Percentiles rank a stretch among this genome's conserved stretches.
Evolutionary conservation across 2,329 filamentous ascomycete genomes (phyloP).

Genomic region (Myriosclerotinia scirpicola): DNA sequence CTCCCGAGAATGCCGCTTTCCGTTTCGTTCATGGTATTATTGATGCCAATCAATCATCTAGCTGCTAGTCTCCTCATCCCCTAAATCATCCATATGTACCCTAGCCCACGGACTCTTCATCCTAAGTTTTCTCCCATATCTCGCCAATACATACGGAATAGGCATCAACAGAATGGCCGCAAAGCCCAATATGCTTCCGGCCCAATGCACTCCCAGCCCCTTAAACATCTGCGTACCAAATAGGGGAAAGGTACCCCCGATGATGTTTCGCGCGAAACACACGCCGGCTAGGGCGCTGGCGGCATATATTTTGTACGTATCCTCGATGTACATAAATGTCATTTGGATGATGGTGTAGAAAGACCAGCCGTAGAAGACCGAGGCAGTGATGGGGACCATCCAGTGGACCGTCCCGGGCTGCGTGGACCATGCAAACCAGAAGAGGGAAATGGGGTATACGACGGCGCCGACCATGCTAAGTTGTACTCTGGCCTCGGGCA

Average conservation of each 20-base stretch:
- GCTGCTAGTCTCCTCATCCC: neutral
- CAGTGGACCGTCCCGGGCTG: conserved; percentile 55
- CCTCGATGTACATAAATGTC: conserved; percentile 51
- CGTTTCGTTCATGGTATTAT: neutral
- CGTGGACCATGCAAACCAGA: conserved; percentile 62
- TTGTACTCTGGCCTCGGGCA: conserved; percentile 76
- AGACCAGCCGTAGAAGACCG: conserved; percentile 59
- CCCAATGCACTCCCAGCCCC: conserved; percentile 43
- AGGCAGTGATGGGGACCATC: conserved; percentile 51
- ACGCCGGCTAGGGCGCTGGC: conserved; percentile 62
- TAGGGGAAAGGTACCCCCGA: conserved; percentile 59
- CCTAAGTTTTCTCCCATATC: conserved; percentile 43
- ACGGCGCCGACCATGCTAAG: conserved; percentile 61
- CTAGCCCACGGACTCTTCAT: conserved; percentile 59
- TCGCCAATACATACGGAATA: conserved; percentile 55
- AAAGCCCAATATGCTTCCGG: conserved; percentile 44
- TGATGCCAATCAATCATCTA: neutral
- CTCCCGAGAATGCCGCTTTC: no score
- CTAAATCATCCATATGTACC: conserved; percentile 17
- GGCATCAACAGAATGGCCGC: conserved; percentile 50
- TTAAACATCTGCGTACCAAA: conserved; percentile 57
- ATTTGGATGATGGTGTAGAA: conserved; percentile 57
- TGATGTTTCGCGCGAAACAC: conserved; percentile 54
- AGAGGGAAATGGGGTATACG: conserved; percentile 52
- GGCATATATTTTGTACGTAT: conserved; percentile 57